Percentiles rank a stretch among this genome's conserved stretches.
phyloP scores from a whole-genome alignment of 73 alveolate species.

The Blepharisma japonicum region DNA sequence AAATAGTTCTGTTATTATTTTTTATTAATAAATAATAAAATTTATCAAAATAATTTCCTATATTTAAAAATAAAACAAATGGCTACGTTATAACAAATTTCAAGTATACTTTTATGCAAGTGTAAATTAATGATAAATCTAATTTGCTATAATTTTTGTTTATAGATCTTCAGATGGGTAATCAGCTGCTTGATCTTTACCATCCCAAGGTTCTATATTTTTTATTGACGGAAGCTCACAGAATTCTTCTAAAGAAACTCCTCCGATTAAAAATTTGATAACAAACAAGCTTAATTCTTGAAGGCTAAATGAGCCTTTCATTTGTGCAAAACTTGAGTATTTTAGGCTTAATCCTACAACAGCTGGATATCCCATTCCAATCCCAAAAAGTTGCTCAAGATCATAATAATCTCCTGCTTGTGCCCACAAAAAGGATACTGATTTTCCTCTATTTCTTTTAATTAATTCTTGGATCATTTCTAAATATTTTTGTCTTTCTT shows the following conservation, averaged over 20 bases:
- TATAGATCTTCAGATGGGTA: no score
- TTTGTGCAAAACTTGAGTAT: slow-evolving; percentile 35
- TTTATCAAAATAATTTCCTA: no score
- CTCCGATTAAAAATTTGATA: not conserved
- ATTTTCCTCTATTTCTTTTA: slow-evolving; percentile 71
- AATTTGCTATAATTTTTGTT: no score
- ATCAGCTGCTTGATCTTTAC: no score
- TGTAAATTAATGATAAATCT: no score
- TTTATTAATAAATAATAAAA: no score
- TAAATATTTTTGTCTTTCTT: slow-evolving; percentile 76
- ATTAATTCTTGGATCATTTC: slow-evolving; percentile 60
- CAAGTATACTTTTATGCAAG: no score
- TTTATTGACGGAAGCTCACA: no score
- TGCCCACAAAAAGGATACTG: slow-evolving; percentile 85
- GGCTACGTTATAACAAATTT: no score
- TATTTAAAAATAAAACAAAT: no score
- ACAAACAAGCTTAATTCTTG: not conserved
- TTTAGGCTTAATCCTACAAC: slow-evolving; percentile 63
- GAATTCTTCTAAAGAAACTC: not conserved
- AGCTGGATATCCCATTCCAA: slow-evolving; percentile 93
- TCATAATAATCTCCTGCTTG: slow-evolving; percentile 91
- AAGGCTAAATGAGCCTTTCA: slow-evolving; percentile 40
- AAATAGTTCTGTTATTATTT: no score
- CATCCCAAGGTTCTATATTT: no score
- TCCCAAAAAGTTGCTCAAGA: slow-evolving; percentile 70